A percentile compares a stretch with the other conserved stretches of the same genome.
Conservation (phyloP, 2,329 filamentous ascomycete species). For the Cladosporium sp. region DNA sequence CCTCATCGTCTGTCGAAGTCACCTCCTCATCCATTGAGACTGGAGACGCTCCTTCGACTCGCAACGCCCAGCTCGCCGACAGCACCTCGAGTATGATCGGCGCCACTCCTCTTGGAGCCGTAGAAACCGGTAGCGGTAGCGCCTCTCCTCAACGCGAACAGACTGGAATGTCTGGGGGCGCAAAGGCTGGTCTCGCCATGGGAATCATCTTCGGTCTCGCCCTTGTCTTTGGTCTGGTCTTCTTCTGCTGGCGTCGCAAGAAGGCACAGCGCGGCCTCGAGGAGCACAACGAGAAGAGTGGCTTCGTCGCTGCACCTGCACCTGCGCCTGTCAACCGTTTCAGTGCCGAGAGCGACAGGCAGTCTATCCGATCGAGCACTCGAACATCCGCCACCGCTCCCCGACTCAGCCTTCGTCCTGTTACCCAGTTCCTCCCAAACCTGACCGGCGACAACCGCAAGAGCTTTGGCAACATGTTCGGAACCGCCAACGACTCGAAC, state of each 20-base stretch:
- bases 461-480: constrained; percentile 20
- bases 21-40: constrained; percentile 17
- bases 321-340: constrained; percentile 14
- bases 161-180: constrained; percentile 39
- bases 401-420: constrained; percentile 75
- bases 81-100: constrained; percentile 4
- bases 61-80: neutral
- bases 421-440: constrained; percentile 75
- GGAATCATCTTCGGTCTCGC: constrained; percentile 68
- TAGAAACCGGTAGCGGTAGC: neutral
- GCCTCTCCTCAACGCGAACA: neutral
- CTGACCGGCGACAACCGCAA: constrained; percentile 40
- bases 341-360: constrained; percentile 27
- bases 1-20: neutral
- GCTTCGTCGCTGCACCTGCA: constrained; percentile 8
- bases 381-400: constrained; percentile 56
- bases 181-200: constrained; percentile 78
- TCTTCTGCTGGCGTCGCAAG: constrained; percentile 68
- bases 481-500: constrained; percentile 17
- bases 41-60: constrained; percentile 7
- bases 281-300: constrained; percentile 37
- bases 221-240: constrained; percentile 59
- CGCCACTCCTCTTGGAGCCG: constrained; percentile 11
- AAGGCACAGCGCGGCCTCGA: constrained; percentile 51
- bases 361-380: constrained; percentile 30